phyloP scores from a whole-genome alignment of 495 filamentous ascomycete genomes.

The Trichoderma gamsii region DNA sequence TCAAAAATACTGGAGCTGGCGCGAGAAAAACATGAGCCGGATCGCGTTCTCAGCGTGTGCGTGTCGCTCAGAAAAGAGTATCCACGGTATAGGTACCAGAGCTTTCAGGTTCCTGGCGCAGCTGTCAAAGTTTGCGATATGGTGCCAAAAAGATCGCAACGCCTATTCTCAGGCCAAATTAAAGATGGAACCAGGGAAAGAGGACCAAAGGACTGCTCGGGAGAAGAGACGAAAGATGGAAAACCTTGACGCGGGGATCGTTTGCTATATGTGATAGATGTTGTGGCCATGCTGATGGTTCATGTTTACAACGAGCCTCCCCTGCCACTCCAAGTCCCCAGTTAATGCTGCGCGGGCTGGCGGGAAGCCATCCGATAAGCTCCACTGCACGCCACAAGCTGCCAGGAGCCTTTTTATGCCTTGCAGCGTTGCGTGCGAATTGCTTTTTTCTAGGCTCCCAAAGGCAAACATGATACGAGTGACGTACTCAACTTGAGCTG shows the following conservation, averaged over 20 bases:
- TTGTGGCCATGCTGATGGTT: neutral
- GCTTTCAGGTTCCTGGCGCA: too few species aligned
- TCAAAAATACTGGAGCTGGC: too few species aligned
- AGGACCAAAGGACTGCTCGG: too few species aligned
- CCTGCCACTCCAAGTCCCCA: neutral
- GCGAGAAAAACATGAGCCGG: too few species aligned
- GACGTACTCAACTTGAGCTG: neutral
- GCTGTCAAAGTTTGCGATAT: too few species aligned
- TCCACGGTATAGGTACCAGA: too few species aligned
- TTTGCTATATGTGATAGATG: neutral
- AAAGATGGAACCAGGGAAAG: neutral
- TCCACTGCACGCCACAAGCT: slow-evolving; percentile 5
- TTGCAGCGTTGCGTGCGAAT: neutral
- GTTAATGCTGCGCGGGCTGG: neutral
- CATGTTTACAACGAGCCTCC: neutral
- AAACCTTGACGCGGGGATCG: neutral
- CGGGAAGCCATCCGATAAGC: slow-evolving; percentile 13
- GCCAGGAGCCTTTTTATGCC: neutral
- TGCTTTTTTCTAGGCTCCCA: neutral
- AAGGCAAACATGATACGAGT: neutral
- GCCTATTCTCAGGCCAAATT: neutral
- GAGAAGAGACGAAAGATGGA: neutral
- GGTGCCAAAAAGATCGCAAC: neutral
- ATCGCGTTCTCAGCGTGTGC: too few species aligned
- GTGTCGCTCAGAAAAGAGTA: too few species aligned